Evolutionary conservation across 1,284 basidiomycete genomes (phyloP).

Genomic region (Farysia itapuensis): DNA sequence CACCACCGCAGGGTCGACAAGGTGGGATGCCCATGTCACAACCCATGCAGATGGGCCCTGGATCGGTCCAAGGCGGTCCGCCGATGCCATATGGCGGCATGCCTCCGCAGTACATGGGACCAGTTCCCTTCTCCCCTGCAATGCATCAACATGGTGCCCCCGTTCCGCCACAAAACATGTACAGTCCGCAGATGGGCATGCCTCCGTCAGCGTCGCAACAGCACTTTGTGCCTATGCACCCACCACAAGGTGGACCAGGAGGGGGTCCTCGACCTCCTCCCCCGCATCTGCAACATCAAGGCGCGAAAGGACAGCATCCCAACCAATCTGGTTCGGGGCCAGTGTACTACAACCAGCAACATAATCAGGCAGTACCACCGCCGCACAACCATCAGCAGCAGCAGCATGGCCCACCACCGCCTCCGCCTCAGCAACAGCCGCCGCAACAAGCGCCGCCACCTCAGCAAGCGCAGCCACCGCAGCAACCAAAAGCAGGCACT

Average conservation of each 20-base stretch:
- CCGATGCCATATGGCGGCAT: slow-evolving; percentile 37
- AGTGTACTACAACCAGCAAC: slow-evolving; percentile 23
- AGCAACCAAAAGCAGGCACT: too few species aligned
- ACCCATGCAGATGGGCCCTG: slow-evolving; percentile 27
- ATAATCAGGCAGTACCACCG: too few species aligned
- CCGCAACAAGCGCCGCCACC: too few species aligned
- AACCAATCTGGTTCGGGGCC: too few species aligned
- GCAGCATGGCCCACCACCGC: too few species aligned
- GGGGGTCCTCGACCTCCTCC: slow-evolving; percentile 34
- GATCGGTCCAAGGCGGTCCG: slow-evolving; percentile 19
- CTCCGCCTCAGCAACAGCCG: too few species aligned
- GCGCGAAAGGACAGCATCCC: slow-evolving; percentile 12
- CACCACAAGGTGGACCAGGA: slow-evolving; percentile 20
- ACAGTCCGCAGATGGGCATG: slow-evolving; percentile 50
- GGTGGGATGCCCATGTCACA: slow-evolving; percentile 24
- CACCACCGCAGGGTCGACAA: slow-evolving; percentile 16
- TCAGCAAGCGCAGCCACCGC: too few species aligned
- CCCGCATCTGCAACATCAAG: slow-evolving; percentile 26
- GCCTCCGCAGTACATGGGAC: slow-evolving; percentile 41
- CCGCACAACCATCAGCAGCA: background rate
- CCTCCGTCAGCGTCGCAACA: slow-evolving; percentile 19
- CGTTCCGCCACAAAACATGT: slow-evolving; percentile 38
- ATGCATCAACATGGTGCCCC: slow-evolving; percentile 40
- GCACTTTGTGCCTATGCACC: slow-evolving; percentile 32
- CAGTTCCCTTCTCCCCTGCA: slow-evolving; percentile 46